Base-by-base conservation (phyloP, 768 basidiomycete species). In the Hygrophorus pudorinus region DNA sequence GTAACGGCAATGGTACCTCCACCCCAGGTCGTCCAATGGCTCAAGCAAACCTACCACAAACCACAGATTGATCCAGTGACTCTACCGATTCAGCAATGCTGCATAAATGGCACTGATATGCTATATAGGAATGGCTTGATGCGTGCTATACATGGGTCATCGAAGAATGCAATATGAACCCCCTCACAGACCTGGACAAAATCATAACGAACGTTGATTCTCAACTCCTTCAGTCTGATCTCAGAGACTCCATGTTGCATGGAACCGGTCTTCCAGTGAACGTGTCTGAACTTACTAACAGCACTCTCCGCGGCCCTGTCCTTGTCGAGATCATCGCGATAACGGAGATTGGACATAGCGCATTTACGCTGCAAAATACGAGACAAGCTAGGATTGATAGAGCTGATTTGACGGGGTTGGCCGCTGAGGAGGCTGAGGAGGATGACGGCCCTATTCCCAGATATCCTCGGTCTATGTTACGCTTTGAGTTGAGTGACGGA, bases 341-440 rank as follows among this genome's bases (percentile, higher is more conserved):
- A n/a, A 86, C 78, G 13, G 93, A 97, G 45, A 81, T 96, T 16
- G 87, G 82, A 0, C 65, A 75, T 35, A 90, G 90, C 51, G 93
- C 92, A 0, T 86, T 89, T 55, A 78, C 68, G 41, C 70, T 96
- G 13, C 72, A 82, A 48, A 85, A 85, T 52, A 72, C 76, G 17
- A 72, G 83, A 16, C 69, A 46, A 24, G 18, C 40, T 9, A 38
- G 50, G 14, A 17, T 45, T 12, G 47, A 48, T 27, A 42, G 17
- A 12, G 35, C 37, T 9, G 47, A 44, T 32, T 31, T 77, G 42
- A 76, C 78, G 10, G 62, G 11, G 61, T 61, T 29, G 56, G 57
- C 38, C 11, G 56, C 64, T 31, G 63, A 66, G 17, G 70, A 69
- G 9, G 71, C 70, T 11, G 72, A 73, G 21, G 67, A 66, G 31